Base-by-base conservation (phyloP, 495 filamentous ascomycete species). In the Elaphomyces granulatus region DNA sequence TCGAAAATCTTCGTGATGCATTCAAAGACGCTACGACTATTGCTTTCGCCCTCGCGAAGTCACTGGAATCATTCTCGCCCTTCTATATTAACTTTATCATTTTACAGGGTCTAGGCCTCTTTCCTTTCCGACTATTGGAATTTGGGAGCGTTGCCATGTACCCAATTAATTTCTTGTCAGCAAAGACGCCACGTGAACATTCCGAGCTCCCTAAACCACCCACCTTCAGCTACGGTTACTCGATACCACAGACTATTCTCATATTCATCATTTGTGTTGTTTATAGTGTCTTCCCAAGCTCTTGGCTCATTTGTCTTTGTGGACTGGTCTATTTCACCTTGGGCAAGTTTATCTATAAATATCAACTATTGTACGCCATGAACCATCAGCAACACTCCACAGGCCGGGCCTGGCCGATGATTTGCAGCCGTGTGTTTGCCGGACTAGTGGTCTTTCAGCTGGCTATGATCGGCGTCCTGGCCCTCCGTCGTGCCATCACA, bases 11-110 rank as follows among this genome's bases (percentile, higher is more conserved):
- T 9, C 74, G 76, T 32, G 74, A 87, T 38, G 71, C 77, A 6
- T 64, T 93, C 42, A 75, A 70, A 43, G 83, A 94, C 53, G 80
- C 86, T 0, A 80, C 77, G 2, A 77, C 71, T 6, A 77, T 96
- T 45, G 84, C 87, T 0, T 71, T 71, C 45, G 70, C 72, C 0
- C 66, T 99, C 12, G 92, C 90, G 4, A 55, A 54, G 14, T 85
- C 85, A 4, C 68, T 99, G 37, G 72, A 82, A 45, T 56, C 61
- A 1, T 66, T 95, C 4, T 71, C 75, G 15, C 70, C 72, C 2
- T 96, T 99, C 59, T 99, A 99, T 53, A 78, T 82, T 46, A 94
- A 95, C 52, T 80, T 95, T 40, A 85, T 99, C 51, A 79, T 94
- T 47, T 75, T 99, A 17, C 92, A 99, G 56, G 83, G 83, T 1